Evolutionary conservation across 1,284 basidiomycete species (phyloP).

Genomic region (Leccinum pallidistipes): DNA sequence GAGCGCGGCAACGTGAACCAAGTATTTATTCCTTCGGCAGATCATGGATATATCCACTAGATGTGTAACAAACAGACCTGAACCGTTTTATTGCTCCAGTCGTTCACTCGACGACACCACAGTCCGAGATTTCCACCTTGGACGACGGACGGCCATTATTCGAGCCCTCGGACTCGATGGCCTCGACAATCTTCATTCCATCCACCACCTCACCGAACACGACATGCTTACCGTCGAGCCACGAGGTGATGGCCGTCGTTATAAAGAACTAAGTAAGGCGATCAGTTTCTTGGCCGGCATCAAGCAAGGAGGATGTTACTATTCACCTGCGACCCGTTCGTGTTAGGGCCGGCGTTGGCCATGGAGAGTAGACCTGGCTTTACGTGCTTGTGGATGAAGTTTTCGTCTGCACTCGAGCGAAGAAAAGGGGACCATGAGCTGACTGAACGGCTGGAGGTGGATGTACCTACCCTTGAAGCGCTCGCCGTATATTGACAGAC

Average conservation of each 20-base stretch:
- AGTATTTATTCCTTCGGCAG: constrained; percentile 9
- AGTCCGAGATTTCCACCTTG: constrained; percentile 62
- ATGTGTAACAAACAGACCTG: not conserved
- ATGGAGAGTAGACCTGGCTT: constrained; percentile 87
- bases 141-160: constrained; percentile 51
- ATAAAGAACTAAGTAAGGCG: constrained; percentile 71
- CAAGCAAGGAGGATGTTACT: not conserved
- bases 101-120: constrained; percentile 47
- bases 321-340: constrained; percentile 69
- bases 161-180: constrained; percentile 69
- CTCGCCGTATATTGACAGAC: constrained; percentile 88
- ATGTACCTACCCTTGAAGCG: constrained; percentile 62
- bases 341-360: constrained; percentile 79
- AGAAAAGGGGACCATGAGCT: not conserved
- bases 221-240: constrained; percentile 81
- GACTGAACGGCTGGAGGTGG: no score
- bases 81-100: not conserved
- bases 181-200: constrained; percentile 76
- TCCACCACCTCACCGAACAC: constrained; percentile 85
- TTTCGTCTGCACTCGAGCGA: constrained; percentile 64
- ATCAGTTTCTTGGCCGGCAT: not conserved
- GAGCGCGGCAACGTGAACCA: not conserved
- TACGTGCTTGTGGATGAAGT: constrained; percentile 79
- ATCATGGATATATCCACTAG: not conserved
- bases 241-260: constrained; percentile 77